Evolutionary conservation across 371 early-diverging fungal genomes (phyloP), one percentile per base, ranked within the genome.

Genomic region (Actinomortierella ambigua): DNA sequence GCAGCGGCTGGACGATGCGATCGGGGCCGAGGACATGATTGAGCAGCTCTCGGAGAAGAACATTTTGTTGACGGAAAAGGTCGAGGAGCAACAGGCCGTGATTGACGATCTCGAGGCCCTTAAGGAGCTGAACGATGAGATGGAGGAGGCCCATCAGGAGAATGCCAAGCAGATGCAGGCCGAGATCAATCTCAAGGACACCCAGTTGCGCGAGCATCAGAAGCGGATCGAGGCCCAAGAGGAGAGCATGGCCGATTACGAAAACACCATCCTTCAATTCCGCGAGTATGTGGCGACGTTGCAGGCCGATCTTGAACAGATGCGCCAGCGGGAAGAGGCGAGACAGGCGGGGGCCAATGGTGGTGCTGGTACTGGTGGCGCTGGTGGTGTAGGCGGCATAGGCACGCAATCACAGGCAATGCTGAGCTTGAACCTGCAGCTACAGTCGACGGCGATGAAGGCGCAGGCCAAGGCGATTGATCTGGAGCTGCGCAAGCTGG

Each of bases 61-160:
- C 65, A 68, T 93, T 55, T 79, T 81, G 15, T 76, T 95, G 49
- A 85, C 78, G 20, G 91, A 91, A 60, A 85, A 84, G 60, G 58
- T 94, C 40, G 94, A 95, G 59, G 93, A 95, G 65, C 68, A 93
- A 81, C 82, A 84, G 55, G 80, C 78, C 24, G 81, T 81, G 3
- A 86, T 95, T 11, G 96, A 94, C 47, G 96, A 94, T 64, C 80
- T 96, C 26, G 96, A 98, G 77, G 92, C 94, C 2, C 80, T 96
- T 22, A 88, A 90, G 68, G 95, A 93, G 61, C 78, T 96, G 42
- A 94, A 93, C 63, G 95, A 97, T 54, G 95, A 96, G 68, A 73
- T 96, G 65, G 96, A 95, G 70, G 93, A 94, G 61, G 92, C 87
- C 55, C 95, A 95, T 65, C 79, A 90, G 14, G 93, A 95, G 55